Base-by-base conservation (phyloP, 2,329 filamentous ascomycete genomes). In the Stromatinia cepivora region DNA sequence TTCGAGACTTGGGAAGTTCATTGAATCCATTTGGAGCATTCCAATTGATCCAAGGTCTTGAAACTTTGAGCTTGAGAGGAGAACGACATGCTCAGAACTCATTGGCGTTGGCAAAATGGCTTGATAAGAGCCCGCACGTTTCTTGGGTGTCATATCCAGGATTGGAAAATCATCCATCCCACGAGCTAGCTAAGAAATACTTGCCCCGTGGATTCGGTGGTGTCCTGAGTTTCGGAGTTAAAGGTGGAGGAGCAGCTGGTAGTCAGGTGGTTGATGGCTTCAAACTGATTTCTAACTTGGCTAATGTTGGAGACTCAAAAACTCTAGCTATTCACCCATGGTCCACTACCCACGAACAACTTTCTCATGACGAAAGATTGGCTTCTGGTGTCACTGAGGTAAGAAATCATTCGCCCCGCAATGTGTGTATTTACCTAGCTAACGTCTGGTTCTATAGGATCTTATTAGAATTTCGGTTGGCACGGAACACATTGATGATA, bases 401-500 rank as follows among this genome's bases (percentile, higher is more conserved):
- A 78, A 76, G 80, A 69, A 22, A 46, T 67, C 42, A 22, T 57
- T 46, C 7, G 4, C 20, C 11, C 45, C 65, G 8, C 42, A 48
- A 63, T 28, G n/a, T 42, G 25, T 9, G 15, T 20, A 53, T 53
- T 45, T 52, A 45, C 48, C 54, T 72, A 45, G 52, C 54, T 72
- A 57, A 73, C 22, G 62, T 50, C 48, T 58, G 5, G 42, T 42
- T 54, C 20, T 36, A 28, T 79, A 93, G 85, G 94, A 97, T 78
- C 88, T 94, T 52, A 97, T 98, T 80, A 92, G 94, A 72, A 95
- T 98, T 77, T 97, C 94, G 0, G 94, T 97, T 70, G 94, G 94
- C 66, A 97, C 91, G 0, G 94, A 98, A 83, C 93, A 97, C 80
- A 97, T 98, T 79, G 94, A 97, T 82, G 94, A 98, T 78, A 97